Conservation (phyloP, 805 yeast genomes). For the Yamadazyma laniorum region DNA sequence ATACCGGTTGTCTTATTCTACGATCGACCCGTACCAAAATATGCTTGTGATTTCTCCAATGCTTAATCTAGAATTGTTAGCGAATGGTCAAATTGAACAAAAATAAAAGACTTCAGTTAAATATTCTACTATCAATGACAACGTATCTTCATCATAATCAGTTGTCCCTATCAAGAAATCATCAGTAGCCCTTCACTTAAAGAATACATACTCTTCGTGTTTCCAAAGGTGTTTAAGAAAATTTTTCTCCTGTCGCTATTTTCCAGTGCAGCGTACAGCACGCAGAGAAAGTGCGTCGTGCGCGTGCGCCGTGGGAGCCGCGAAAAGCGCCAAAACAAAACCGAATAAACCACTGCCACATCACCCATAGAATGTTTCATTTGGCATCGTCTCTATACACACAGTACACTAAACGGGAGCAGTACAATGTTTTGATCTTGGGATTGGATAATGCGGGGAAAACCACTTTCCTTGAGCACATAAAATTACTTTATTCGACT, state of each 20-base stretch:
- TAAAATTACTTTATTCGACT: constrained; percentile 36
- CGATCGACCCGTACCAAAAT: too few species aligned
- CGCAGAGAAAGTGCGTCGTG: too few species aligned
- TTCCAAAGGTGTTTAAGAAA: neutral
- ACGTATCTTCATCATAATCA: constrained; percentile 13
- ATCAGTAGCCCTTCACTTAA: constrained; percentile 5
- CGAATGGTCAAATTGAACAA: neutral
- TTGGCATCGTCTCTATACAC: constrained; percentile 44
- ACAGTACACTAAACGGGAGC: constrained; percentile 45
- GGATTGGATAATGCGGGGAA: constrained; percentile 97
- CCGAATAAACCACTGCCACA: neutral
- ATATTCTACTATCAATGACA: constrained; percentile 18
- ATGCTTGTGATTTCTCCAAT: too few species aligned
- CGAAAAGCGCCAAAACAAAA: too few species aligned
- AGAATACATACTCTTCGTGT: neutral
- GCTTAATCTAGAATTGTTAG: too few species aligned
- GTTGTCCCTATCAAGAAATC: constrained; percentile 19
- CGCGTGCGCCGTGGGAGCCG: too few species aligned
- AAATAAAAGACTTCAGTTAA: constrained; percentile 4
- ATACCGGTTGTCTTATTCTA: too few species aligned
- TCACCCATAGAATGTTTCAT: constrained; percentile 34
- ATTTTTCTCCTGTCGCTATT: too few species aligned
- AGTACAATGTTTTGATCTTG: constrained; percentile 57
- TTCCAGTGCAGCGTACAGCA: too few species aligned
- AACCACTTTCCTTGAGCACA: constrained; percentile 50